Evolutionary conservation across 2,329 filamentous ascomycete species (phyloP), one percentile per base, ranked within the genome.

Genomic region (Eutypella sp.): DNA sequence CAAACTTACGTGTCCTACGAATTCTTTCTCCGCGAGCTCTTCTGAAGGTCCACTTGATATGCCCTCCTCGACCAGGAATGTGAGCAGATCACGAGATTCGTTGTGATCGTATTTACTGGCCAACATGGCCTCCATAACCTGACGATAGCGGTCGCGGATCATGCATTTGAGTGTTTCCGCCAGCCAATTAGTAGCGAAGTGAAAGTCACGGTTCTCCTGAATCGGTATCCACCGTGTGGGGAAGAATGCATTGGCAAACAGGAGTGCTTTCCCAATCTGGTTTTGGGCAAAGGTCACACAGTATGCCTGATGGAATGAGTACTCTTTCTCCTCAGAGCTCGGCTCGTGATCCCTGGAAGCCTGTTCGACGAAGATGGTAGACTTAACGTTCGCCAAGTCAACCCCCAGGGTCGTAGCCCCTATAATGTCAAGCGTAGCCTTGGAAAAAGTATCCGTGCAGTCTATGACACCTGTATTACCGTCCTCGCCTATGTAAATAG

Each of bases 21-120:
- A 42, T 46, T 66, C 56, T 47, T 58, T 42, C 44, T 65, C 62
- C 5, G 49, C 56, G 50, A 63, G 24, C 22, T 38, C 41, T 25
- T 48, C 48, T 6, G 46, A 25, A 37, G 23, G 11, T 4, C 39
- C 44, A 4, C 47, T 45, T 6, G 43, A 29, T 38, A 46, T 25
- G 41, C 39, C 42, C 42, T 50, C 40, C n/a, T 47, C 47, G 6
- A 44, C 34, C 16, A 52, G 20, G 24, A 47, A 47, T 4, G 47
- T 44, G 10, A 46, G n/a, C 15, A 52, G 5, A 15, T 52, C 47
- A 5, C 40, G 25, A 13, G 47, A 49, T 11, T 39, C 40, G 8
- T 29, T 42, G 3, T 19, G 19, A 13, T 44, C 40, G 8, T 44
- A 40, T 38, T 47, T 41, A 6, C 45, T 29, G 9, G 40, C 23